These are phyloP conservation scores for Stenocarpella maydis DNA, from an alignment of 2,329 filamentous ascomycete species.

Conservation along the genomic window DNA sequence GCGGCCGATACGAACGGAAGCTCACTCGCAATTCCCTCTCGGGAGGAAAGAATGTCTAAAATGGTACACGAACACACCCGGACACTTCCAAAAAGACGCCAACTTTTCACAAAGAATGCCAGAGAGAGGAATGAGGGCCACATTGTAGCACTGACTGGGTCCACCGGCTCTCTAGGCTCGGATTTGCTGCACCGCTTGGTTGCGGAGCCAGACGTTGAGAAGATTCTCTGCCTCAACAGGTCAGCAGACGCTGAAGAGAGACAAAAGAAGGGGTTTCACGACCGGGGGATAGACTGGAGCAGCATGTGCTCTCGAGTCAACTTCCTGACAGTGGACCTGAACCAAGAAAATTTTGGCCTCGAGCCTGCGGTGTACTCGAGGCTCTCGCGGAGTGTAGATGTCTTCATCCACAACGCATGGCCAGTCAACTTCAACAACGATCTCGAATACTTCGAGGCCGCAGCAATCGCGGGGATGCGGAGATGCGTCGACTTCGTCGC, in stretches of 20 bases:
- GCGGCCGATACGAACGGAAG: not conserved
- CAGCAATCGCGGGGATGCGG: not conserved
- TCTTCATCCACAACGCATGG: constrained; percentile 21
- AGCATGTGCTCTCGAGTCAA: not conserved
- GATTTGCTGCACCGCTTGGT: not conserved
- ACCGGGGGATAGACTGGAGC: not conserved
- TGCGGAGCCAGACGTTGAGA: not conserved
- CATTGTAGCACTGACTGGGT: not conserved
- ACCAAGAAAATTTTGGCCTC: not conserved
- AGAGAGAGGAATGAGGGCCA: not conserved
- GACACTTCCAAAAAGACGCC: not conserved
- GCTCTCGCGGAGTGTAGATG: not conserved
- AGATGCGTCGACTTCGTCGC: not conserved
- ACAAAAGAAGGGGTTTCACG: not conserved
- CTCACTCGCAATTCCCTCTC: not conserved
- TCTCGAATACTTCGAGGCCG: constrained; percentile 17
- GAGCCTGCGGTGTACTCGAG: not conserved
- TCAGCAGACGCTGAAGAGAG: not conserved
- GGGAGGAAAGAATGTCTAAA: not conserved
- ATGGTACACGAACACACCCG: not conserved
- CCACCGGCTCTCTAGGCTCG: not conserved
- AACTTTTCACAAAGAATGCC: not conserved
- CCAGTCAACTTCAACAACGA: constrained; percentile 19
- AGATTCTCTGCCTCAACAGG: not conserved
- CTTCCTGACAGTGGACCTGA: not conserved